phyloP scores from a whole-genome alignment of 495 filamentous ascomycete genomes.

The Tuber calosporum region DNA sequence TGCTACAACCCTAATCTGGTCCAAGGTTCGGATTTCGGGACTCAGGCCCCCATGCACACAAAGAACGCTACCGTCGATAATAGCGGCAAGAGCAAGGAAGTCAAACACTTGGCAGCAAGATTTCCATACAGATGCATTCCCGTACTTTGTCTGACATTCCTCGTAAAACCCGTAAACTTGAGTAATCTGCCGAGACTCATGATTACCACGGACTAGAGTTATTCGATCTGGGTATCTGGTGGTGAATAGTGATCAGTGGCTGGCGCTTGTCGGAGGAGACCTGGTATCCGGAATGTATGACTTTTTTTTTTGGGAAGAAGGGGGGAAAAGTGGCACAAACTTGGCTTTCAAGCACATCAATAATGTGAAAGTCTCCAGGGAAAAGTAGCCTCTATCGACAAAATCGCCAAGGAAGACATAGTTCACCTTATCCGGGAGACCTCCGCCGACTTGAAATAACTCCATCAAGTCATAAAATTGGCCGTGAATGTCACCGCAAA shows the following conservation, averaged over 20 bases:
- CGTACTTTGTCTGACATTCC: conserved; percentile 95
- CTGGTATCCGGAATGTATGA: conserved; percentile 8
- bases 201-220: conserved; percentile 92
- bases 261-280: conserved; percentile 6
- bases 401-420: conserved; percentile 97
- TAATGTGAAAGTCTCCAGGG: conserved; percentile 89
- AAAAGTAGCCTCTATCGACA: conserved; percentile 96
- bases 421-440: conserved; percentile 80
- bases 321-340: conserved; percentile 49
- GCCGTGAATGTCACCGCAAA: conserved; percentile 97
- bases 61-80: conserved; percentile 91
- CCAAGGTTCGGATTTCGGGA: conserved; percentile 90
- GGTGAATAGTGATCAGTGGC: conserved; percentile 8
- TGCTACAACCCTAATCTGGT: conserved; percentile 95
- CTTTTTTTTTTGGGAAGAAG: neutral
- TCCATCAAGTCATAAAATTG: conserved; percentile 98
- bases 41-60: conserved; percentile 96
- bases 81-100: conserved; percentile 90
- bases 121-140: conserved; percentile 98
- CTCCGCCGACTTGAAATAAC: conserved; percentile 90
- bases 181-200: conserved; percentile 95
- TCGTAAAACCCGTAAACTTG: conserved; percentile 99
- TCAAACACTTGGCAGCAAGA: conserved; percentile 98
- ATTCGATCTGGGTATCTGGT: conserved; percentile 88
- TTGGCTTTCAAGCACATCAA: conserved; percentile 95